phyloP scores from a whole-genome alignment of 805 yeast genomes.

The Priceomyces medius region DNA sequence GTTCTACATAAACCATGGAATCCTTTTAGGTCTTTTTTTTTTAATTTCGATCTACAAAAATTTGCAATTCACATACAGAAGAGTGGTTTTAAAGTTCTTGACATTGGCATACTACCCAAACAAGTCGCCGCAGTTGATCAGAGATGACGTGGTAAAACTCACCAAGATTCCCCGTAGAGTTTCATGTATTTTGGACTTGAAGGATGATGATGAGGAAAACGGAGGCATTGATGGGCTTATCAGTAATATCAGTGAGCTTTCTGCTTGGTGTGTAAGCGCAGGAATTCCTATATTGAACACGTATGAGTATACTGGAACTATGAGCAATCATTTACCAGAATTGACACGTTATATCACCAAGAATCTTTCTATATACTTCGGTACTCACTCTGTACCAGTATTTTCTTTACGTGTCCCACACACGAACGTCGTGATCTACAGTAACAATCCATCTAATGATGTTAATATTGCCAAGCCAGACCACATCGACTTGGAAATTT shows the following conservation, averaged over 20 bases:
- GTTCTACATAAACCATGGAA: slow-evolving; percentile 40
- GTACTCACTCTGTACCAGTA: slow-evolving; percentile 63
- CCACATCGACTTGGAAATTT: slow-evolving; percentile 57
- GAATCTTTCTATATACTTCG: slow-evolving; percentile 70
- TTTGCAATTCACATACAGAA: slow-evolving; percentile 51
- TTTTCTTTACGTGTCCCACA: slow-evolving; percentile 69
- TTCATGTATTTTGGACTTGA: slow-evolving; percentile 71
- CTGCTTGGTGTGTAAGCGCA: slow-evolving; percentile 88
- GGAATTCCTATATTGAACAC: slow-evolving; percentile 72
- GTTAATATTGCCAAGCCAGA: slow-evolving; percentile 22
- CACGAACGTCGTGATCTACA: slow-evolving; percentile 48
- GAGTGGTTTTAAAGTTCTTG: slow-evolving; percentile 53
- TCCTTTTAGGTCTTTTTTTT: slow-evolving; percentile 54
- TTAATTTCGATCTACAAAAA: slow-evolving; percentile 56
- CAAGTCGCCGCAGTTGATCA: slow-evolving; percentile 79
- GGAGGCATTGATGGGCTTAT: slow-evolving; percentile 85
- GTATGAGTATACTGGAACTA: slow-evolving; percentile 75
- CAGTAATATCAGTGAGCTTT: slow-evolving; percentile 71
- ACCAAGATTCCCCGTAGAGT: slow-evolving; percentile 75
- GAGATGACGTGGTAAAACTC: slow-evolving; percentile 74
- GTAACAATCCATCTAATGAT: slow-evolving; percentile 31
- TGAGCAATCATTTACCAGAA: slow-evolving; percentile 51
- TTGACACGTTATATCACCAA: slow-evolving; percentile 55
- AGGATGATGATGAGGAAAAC: slow-evolving; percentile 77
- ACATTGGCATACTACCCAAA: slow-evolving; percentile 65